A percentile compares a stretch with the other conserved stretches of the same genome.
phyloP scores from a whole-genome alignment of 495 filamentous ascomycete species.

The Aspergillus sparsus region DNA sequence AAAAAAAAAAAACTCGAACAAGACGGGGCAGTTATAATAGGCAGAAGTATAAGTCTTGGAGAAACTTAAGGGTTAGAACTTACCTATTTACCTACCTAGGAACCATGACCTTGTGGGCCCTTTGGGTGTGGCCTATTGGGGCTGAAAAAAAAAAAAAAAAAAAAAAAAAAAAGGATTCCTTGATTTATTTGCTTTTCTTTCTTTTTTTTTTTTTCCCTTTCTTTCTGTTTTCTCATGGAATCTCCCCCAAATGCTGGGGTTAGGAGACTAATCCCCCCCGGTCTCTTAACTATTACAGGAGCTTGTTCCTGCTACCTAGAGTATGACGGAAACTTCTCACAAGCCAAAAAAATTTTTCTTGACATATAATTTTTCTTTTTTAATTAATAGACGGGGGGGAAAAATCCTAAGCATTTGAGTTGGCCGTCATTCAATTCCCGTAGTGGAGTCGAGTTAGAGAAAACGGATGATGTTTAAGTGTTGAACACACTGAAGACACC shows the following conservation, averaged over 20 bases:
- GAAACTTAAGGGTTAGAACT: not conserved
- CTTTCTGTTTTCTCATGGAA: not conserved
- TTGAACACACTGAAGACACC: slow-evolving; percentile 2
- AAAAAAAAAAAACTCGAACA: not conserved
- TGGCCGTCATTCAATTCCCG: not conserved
- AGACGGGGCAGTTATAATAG: not conserved
- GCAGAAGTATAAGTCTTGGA: no score
- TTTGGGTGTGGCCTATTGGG: slow-evolving; percentile 10
- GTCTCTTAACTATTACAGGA: slow-evolving; percentile 9
- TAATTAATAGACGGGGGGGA: not conserved
- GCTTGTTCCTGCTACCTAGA: slow-evolving; percentile 22
- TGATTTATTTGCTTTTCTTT: not conserved
- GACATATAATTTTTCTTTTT: slow-evolving; percentile 4
- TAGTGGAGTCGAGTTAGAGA: not conserved
- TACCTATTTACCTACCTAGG: not conserved
- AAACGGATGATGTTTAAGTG: not conserved
- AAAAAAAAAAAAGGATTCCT: slow-evolving; percentile 4
- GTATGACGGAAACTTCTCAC: not conserved
- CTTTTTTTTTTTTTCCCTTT: slow-evolving; percentile 2
- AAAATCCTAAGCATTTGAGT: not conserved
- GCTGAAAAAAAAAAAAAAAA: slow-evolving; percentile 21
- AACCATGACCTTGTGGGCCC: slow-evolving; percentile 15
- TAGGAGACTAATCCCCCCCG: slow-evolving; percentile 8
- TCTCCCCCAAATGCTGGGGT: slow-evolving; percentile 5
- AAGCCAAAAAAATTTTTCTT: no score